Evolutionary conservation across 2,329 filamentous ascomycete genomes (phyloP).

Genomic region (Sarocladium strictum): DNA sequence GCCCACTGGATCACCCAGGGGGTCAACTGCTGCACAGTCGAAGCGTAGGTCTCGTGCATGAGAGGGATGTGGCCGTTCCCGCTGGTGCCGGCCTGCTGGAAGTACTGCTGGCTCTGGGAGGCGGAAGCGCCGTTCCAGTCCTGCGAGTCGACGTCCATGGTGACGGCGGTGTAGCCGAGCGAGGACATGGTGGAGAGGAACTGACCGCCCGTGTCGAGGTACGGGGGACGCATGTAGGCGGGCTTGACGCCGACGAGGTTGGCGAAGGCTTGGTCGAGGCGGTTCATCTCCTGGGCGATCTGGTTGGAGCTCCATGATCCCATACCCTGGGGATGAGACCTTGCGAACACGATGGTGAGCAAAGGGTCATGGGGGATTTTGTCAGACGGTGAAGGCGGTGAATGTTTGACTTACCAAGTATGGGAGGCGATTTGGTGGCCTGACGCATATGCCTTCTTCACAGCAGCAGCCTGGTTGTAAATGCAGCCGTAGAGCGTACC

Average conservation of each 20-base stretch:
- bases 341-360: no score
- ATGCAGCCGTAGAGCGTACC: conserved; percentile 46
- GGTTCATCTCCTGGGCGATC: conserved; percentile 42
- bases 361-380: no score
- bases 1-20: conserved; percentile 47
- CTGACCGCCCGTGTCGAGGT: conserved; percentile 40
- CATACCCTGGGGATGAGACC: conserved; percentile 39
- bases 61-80: conserved; percentile 49
- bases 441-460: conserved; percentile 43
- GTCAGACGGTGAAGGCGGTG: no score
- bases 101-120: conserved; percentile 45
- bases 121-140: conserved; percentile 52
- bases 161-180: conserved; percentile 55
- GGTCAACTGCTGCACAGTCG: conserved; percentile 42
- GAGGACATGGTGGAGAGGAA: conserved; percentile 34
- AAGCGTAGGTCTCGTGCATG: conserved; percentile 49
- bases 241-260: conserved; percentile 44
- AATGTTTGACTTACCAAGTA: conserved; percentile 38
- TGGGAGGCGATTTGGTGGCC: conserved; percentile 51
- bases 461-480: conserved; percentile 43
- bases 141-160: conserved; percentile 54
- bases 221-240: conserved; percentile 43
- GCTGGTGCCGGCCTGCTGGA: conserved; percentile 35
- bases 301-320: conserved; percentile 30
- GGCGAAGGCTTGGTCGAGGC: conserved; percentile 44